Evolutionary conservation across 371 early-diverging fungal genomes (phyloP).

Genomic region (Mortierella sp.): DNA sequence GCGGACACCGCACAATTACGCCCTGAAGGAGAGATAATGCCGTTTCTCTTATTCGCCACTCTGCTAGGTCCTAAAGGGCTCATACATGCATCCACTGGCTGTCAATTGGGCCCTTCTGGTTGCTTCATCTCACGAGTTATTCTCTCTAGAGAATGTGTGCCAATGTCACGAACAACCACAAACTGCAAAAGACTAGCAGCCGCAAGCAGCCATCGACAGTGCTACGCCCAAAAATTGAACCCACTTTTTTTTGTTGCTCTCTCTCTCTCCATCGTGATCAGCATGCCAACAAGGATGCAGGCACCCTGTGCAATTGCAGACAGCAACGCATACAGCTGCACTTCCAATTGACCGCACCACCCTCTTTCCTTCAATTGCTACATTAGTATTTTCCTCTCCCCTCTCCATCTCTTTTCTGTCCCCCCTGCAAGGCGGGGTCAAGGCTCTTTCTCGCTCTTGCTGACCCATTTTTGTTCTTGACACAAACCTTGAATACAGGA

Average conservation of each 20-base stretch:
- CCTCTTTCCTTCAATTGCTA: not conserved
- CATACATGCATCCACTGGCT: no score
- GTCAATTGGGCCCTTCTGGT: no score
- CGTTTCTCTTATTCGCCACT: no score
- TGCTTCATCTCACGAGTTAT: no score
- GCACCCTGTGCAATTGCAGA: not conserved
- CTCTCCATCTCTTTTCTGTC: not conserved
- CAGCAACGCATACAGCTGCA: not conserved
- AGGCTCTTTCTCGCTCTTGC: not conserved
- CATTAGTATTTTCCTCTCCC: not conserved
- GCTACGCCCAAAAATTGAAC: not conserved
- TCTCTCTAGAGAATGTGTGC: no score
- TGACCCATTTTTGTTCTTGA: conserved; percentile 3
- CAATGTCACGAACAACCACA: no score
- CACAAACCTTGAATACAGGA: not conserved
- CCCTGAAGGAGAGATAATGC: no score
- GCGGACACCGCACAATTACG: no score
- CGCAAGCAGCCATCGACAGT: not conserved
- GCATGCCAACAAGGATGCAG: not conserved
- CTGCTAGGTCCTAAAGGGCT: no score
- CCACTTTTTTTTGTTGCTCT: not conserved
- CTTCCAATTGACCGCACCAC: not conserved
- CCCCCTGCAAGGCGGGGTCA: not conserved
- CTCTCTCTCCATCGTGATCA: not conserved
- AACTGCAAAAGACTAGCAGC: no score